Percentiles rank a stretch among this genome's conserved stretches.
These are phyloP conservation scores for Amylocarpus encephaloides DNA, from an alignment of 2,329 filamentous ascomycete species.

Conservation along the genomic window DNA sequence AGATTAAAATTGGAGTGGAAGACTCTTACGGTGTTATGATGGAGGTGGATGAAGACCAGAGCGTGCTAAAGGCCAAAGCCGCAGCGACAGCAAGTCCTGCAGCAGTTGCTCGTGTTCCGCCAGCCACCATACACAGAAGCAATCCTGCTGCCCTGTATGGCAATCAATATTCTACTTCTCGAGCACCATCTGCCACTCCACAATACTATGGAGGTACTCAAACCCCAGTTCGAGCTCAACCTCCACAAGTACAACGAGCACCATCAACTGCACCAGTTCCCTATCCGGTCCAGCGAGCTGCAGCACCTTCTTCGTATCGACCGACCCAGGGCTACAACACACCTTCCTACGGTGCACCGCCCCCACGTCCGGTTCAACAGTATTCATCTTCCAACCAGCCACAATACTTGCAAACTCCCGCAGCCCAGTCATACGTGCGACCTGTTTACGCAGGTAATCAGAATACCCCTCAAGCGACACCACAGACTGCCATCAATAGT, in stretches of 20 bases:
- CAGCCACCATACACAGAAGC: constrained; percentile 19
- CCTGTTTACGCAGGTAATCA: constrained; percentile 22
- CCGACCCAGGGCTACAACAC: constrained; percentile 23
- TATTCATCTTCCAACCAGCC: constrained; percentile 21
- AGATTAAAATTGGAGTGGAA: constrained; percentile 41
- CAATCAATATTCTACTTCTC: constrained; percentile 29
- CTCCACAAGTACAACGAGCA: constrained; percentile 24
- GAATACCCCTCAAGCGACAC: constrained; percentile 20
- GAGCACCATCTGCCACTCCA: constrained; percentile 17
- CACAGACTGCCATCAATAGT: constrained; percentile 20
- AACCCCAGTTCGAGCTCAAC: constrained; percentile 26
- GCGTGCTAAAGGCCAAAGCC: constrained; percentile 23
- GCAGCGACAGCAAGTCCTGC: constrained; percentile 20
- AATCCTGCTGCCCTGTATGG: constrained; percentile 26
- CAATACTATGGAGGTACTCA: constrained; percentile 24
- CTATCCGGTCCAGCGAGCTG: constrained; percentile 23
- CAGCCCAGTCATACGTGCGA: constrained; percentile 21
- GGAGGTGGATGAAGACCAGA: constrained; percentile 43
- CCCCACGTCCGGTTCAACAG: constrained; percentile 24
- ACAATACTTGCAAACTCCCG: constrained; percentile 23
- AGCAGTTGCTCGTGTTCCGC: constrained; percentile 14
- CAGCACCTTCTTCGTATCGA: constrained; percentile 25
- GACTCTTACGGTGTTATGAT: constrained; percentile 46
- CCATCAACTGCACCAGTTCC: constrained; percentile 25
- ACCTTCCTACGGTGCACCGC: constrained; percentile 28